Evolutionary conservation across 768 basidiomycete genomes (phyloP).

Genomic region (Boletus coccyginus): DNA sequence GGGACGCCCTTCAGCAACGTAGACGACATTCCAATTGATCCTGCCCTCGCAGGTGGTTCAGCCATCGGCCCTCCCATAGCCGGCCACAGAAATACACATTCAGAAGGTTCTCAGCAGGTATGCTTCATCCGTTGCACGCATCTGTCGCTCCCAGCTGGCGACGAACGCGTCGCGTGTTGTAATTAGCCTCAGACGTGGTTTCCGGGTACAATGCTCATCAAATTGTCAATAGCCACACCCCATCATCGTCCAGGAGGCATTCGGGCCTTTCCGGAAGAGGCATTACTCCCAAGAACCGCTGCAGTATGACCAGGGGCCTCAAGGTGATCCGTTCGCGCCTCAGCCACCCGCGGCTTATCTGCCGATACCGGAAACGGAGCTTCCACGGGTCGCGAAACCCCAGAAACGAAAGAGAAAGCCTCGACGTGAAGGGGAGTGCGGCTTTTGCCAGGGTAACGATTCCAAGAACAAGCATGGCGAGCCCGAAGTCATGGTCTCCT

Average conservation of each 20-base stretch:
- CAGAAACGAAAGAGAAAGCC: constrained; percentile 45
- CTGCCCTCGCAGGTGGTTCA: constrained; percentile 51
- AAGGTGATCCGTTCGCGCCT: constrained; percentile 82
- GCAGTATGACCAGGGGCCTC: constrained; percentile 71
- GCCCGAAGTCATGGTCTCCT: constrained; percentile 72
- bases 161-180: constrained; percentile 72
- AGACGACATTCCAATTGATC: constrained; percentile 80
- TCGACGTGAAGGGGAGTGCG: constrained; percentile 64
- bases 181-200: constrained; percentile 30
- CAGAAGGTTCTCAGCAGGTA: constrained; percentile 33
- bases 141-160: constrained; percentile 21
- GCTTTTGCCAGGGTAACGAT: constrained; percentile 73
- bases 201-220: constrained; percentile 19
- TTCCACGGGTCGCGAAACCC: constrained; percentile 41
- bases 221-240: constrained; percentile 24
- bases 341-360: constrained; percentile 53
- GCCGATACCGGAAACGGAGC: constrained; percentile 44
- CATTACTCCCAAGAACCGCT: constrained; percentile 34
- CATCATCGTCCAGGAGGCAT: constrained; percentile 30
- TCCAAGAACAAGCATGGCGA: constrained; percentile 52
- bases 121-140: constrained; percentile 29
- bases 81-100: constrained; percentile 19
- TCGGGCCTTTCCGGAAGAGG: constrained; percentile 11
- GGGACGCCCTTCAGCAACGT: constrained; percentile 55
- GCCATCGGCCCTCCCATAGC: constrained; percentile 55